Conservation (phyloP, 768 basidiomycete species). For the Termitomyces sp. region DNA sequence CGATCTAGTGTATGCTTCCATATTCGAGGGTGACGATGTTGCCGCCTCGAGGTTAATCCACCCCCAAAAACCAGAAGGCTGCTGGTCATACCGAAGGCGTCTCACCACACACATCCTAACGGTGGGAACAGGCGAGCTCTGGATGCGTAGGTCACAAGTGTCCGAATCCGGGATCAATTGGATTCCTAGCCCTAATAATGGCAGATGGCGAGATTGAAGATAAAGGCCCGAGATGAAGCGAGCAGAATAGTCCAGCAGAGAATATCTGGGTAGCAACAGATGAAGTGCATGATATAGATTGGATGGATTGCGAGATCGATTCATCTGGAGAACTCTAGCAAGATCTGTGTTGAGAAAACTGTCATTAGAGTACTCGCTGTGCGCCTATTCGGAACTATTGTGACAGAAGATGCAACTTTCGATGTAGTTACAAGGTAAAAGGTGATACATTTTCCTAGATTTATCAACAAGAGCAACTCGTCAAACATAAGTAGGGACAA, state of each 20-base stretch:
- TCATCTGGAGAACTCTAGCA: not conserved
- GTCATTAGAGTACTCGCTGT: not conserved
- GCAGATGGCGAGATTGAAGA: not conserved
- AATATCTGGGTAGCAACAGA: not conserved
- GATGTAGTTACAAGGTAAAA: not conserved
- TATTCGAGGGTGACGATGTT: not conserved
- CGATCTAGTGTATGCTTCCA: not conserved
- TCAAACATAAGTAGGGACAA: not conserved
- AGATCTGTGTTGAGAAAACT: not conserved
- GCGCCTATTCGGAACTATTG: not conserved
- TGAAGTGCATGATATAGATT: not conserved
- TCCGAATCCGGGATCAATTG: conserved; percentile 4
- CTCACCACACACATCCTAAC: not conserved
- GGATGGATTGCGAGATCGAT: not conserved
- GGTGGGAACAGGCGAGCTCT: no score
- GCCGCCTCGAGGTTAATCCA: not conserved
- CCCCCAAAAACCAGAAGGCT: not conserved
- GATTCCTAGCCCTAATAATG: not conserved
- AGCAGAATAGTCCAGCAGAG: not conserved
- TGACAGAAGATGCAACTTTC: not conserved
- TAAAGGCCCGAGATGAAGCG: not conserved
- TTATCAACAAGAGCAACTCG: not conserved
- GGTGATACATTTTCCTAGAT: not conserved
- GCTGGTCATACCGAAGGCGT: not conserved
- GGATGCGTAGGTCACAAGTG: not conserved